Evolutionary conservation across 2,329 filamentous ascomycete genomes (phyloP), one percentile per base, ranked within the genome.

Genomic region (Trichoderma endophyticum): DNA sequence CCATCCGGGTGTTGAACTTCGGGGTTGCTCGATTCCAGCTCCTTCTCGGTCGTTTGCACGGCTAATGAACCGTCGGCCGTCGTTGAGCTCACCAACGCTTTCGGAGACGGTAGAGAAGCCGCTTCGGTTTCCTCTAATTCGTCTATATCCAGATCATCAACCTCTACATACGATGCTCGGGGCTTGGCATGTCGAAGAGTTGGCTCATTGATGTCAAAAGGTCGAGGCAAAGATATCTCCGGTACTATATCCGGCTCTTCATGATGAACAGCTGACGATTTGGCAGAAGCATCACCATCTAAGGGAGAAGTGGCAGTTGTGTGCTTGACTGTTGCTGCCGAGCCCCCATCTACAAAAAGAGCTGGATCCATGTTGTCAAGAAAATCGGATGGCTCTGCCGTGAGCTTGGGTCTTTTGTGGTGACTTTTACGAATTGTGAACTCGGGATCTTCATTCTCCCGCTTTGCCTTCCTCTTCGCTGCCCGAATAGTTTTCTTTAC

Each of bases 361-460:
- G 87, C 87, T 3, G 87, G 87, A 71, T 89, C 87, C 79, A 89
- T 82, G 63, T 76, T 86, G 75, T 76, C 80, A 71, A 77, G 80
- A 57, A 80, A 79, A 62, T 81, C 79, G 30, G 80, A 74, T 1
- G 73, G 76, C 57, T 77, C 78, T 26, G 68, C 28, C 2, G 72
- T 60, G 12, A 77, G 74, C 21, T 81, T 79, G 59, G 73, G 71
- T 74, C 83, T 87, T 76, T 85, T 87, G 54, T 82, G 78, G 30
- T 85, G 83, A 66, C 78, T 82, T 62, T 77, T 84, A 0, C 83
- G 82, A 0, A 82, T 81, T 57, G 80, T 77, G 73, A 88, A 89
- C 71, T 89, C 87, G 0, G 87, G 88, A 63, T 88, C 80, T 63
- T 89, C 85, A 24, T 84, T 85, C 56, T 88, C 86, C 21, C 84